Conservation (phyloP, 768 basidiomycete genomes). For the Boletus sp. region DNA sequence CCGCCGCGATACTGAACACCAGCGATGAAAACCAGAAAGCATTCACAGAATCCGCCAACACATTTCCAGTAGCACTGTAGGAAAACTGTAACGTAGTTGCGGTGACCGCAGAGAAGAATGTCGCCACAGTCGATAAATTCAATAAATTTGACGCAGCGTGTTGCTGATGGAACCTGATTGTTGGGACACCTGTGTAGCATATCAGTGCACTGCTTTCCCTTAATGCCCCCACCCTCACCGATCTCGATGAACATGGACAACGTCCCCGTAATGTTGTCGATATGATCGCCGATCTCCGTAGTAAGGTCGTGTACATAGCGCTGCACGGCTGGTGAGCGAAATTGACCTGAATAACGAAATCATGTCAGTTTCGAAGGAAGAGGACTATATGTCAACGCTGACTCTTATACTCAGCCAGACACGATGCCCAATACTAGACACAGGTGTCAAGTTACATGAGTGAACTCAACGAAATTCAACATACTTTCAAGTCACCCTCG, state of each 20-base stretch:
- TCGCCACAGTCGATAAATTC: conserved; percentile 52
- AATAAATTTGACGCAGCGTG: conserved; percentile 48
- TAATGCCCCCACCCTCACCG: conserved; percentile 36
- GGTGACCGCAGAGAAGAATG: conserved; percentile 55
- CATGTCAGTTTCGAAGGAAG: conserved; percentile 7
- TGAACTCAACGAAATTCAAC: conserved; percentile 7
- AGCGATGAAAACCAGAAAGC: conserved; percentile 55
- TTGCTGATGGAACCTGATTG: conserved; percentile 54
- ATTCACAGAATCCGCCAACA: conserved; percentile 45
- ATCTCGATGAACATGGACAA: conserved; percentile 53
- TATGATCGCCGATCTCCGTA: conserved; percentile 51
- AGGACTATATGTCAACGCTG: conserved; percentile 3
- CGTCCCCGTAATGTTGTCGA: conserved; percentile 51
- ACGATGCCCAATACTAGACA: conserved; percentile 53
- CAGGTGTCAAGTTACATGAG: conserved; percentile 8
- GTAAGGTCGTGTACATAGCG: conserved; percentile 54
- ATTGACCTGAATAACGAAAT: conserved; percentile 39
- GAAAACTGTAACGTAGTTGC: conserved; percentile 52
- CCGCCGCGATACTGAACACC: conserved; percentile 54
- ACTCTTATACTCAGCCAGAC: conserved; percentile 48
- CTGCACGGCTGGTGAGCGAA: conserved; percentile 51
- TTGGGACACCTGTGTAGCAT: conserved; percentile 46
- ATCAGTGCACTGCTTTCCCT: conserved; percentile 25
- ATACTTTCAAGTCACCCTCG: conserved; percentile 50
- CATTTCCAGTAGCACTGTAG: conserved; percentile 32